Evolutionary conservation across 176 grass and related monocot species (phyloP), one percentile per base, ranked within the genome.

Genomic region (Hordeum vulgare): DNA sequence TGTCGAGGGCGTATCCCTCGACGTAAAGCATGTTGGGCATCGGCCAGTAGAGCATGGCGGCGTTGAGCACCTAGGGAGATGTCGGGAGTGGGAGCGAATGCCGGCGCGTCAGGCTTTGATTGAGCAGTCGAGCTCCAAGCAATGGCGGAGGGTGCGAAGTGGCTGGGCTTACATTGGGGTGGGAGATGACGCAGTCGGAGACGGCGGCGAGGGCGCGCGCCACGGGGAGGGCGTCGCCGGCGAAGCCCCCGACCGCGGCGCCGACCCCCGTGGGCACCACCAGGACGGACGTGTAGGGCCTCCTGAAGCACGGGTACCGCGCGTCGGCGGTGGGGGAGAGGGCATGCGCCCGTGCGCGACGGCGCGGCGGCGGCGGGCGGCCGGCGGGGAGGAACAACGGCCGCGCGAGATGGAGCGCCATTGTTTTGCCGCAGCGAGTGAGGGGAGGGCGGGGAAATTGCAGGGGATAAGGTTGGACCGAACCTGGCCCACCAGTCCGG

Each of bases 11-110:
- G 70, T 92, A 99, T 12, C 96, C 96, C 75, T 96, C 93, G 1
- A 99, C 93, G 72, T 94, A 99, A 12, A 99, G 93, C 47, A 88
- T 81, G 20, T 94, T 99, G 15, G 80, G 80, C 86, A 94, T 92
- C 8, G 96, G 91, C 96, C 96, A 96, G 78, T 94, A 99, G 3
- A 96, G 78, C 96, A 96, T 99, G 8, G 91, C 96, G 0, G 93
- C 96, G 84, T 94, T 99, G 75, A 99, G 77, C 40, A 99, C 93
- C 96, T 96, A 66, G 24, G 0, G 73, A 15, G 4, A 0, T 18
- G 20, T 20, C 0, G 20, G 65, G 31, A 67, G 0, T 0, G 56
- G 62, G 15, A 31, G 3, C 2, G 5, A 71, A 79, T 79, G 3
- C 13, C 11, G 4, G 31, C 31, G 31, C 31, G 4, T 81, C 77